Evolutionary conservation across 306 rosid species (phyloP).

Genomic region (Geum urbanum): DNA sequence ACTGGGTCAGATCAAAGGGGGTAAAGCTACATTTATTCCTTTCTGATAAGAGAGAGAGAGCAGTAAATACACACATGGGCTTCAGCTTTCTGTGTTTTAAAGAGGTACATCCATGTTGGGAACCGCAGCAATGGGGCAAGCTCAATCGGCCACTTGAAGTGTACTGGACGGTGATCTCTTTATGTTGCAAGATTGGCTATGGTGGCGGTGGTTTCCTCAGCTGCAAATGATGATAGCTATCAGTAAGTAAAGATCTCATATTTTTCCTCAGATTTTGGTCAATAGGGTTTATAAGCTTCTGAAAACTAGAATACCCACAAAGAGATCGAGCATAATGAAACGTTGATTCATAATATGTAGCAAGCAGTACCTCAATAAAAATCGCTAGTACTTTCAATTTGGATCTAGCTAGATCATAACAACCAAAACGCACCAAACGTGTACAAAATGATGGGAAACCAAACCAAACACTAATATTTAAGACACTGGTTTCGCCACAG

Average conservation of each 20-base stretch:
- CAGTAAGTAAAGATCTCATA: too few relatives aligned
- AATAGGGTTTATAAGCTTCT: too few relatives aligned
- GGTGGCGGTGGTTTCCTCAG: background rate
- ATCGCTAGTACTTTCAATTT: background rate
- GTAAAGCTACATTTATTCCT: background rate
- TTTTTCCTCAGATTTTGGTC: too few relatives aligned
- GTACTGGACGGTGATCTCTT: slow-evolving; percentile 3
- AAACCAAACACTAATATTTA: too few relatives aligned
- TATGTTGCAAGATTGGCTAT: background rate
- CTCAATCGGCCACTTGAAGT: background rate
- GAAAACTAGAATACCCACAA: too few relatives aligned
- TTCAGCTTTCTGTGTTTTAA: background rate
- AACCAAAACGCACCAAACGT: background rate
- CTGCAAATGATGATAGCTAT: background rate
- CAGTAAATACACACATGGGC: slow-evolving; percentile 15
- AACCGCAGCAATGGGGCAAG: slow-evolving; percentile 2
- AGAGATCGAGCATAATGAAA: too few relatives aligned
- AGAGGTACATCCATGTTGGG: background rate
- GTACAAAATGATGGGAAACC: background rate
- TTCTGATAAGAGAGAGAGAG: background rate
- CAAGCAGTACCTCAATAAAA: background rate
- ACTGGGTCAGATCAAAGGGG: background rate
- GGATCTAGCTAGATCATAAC: background rate
- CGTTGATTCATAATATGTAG: background rate
- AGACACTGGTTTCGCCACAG: background rate